Base-by-base conservation (phyloP, 805 yeast genomes). In the Cyberlindnera veronae region DNA sequence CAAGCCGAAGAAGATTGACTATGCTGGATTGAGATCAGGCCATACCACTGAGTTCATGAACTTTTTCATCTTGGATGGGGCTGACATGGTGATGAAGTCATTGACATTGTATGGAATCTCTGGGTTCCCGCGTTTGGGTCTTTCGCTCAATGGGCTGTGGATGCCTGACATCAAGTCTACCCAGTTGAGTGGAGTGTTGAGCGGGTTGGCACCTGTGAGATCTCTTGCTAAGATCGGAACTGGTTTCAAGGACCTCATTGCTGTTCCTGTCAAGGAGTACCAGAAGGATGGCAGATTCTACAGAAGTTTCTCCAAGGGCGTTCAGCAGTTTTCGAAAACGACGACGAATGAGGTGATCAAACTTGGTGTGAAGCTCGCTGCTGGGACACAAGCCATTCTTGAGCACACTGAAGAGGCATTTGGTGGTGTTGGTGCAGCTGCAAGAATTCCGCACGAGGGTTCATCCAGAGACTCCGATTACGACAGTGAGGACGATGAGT, bases 1-100 rank as follows among this genome's bases (percentile, higher is more conserved):
- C 60, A 89, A 88, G 57, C 98, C 99, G 0, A 89, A 89, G 58
- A 84, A 79, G 49, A 72, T 91, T 21, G 95, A 91, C 59, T 86
- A 84, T 55, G 76, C 79, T 2, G 96, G 95, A 0, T 72, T 90
- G 22, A 69, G 86, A 42, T 83, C 96, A 0, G 98, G 98, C 0
- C 88, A 83, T 45, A 76, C 88, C 0, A 80, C 84, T 3, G 97
- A 91, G 58, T 74, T 93, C 38, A 79, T 88, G 75, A 93, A 93
- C 58, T 77, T 93, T 47, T 90, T 93, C 62, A 81, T 83, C 7
- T 69, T 93, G 28, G 96, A 91, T 54, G 97, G 89, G 29, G 84
- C 97, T 0, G 79, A 76, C 29, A 74, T 93, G 56, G 68, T 72
- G 0, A 64, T 93, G 46, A 75, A 77, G 44, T 72, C 75, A 14